Evolutionary conservation across 306 rosid species (phyloP), one percentile per base, ranked within the genome.

Genomic region (Arachis stenosperma): DNA sequence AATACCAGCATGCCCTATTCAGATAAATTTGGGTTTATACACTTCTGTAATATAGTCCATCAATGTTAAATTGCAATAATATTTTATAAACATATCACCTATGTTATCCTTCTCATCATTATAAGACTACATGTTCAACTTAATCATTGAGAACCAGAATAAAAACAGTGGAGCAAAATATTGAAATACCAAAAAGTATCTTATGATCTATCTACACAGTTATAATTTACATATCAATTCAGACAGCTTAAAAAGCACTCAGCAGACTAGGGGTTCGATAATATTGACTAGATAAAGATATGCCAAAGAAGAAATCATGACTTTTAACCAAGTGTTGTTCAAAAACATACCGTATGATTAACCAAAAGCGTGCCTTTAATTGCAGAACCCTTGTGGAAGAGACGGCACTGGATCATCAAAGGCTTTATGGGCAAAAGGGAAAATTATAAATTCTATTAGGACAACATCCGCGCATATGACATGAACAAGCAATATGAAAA

Each of bases 281-380:
- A 65, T 56, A 52, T 15, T 22, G 11, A 37, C 7, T 60, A 13
- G 3, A 40, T 37, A 30, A 50, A 67, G 48, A 43, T 33, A 68
- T 9, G 39, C 17, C 5, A 3, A 55, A 8, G 60, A 39, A 3
- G 9, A 14, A 63, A 63, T 39, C 41, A 57, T 17, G 2, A 50
- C 6, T 63, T 59, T 39, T 4, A 37, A 52, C 51, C 33, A 17
- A 57, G 53, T 43, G 48, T 60, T 61, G 6, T 44, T 67, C 37
- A 37, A 73, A 64, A 44, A 15, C 5, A 13, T 87, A 92, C 98
- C 91, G 56, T 81, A 78, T 70, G 87, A 75, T 90, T 90, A 64
- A 90, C 67, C 81, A 90, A 82, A 79, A 90, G 79, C 6, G 93
- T 88, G 55, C 98, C 98, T 79, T 93, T 93, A 6, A 89, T 74